These are phyloP conservation scores for Raphanus raphanistrum DNA, from an alignment of 345 rosid genomes.

Conservation along the genomic window DNA sequence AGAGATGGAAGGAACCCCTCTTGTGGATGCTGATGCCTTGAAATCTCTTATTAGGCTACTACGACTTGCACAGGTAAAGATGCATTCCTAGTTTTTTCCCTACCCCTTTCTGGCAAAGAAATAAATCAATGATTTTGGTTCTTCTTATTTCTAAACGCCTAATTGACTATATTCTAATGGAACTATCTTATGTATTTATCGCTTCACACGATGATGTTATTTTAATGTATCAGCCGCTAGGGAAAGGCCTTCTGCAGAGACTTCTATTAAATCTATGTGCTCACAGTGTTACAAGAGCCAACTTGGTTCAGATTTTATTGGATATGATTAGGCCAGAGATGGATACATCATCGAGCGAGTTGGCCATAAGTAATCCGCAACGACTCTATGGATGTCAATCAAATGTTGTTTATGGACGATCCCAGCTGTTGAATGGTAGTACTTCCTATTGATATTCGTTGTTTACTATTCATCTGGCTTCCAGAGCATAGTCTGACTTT, in stretches of 20 bases:
- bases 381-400: slow-evolving; percentile 97
- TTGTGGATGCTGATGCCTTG: slow-evolving; percentile 70
- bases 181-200: not conserved
- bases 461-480: slow-evolving; percentile 2
- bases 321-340: slow-evolving; percentile 86
- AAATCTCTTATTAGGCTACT: slow-evolving; percentile 77
- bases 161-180: slow-evolving; percentile 3
- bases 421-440: slow-evolving; percentile 82
- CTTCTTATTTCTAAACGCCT: not conserved
- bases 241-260: slow-evolving; percentile 94
- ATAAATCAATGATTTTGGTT: not conserved
- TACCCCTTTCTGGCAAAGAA: slow-evolving; percentile 2
- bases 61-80: slow-evolving; percentile 78
- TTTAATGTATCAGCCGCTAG: slow-evolving; percentile 67
- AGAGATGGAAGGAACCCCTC: slow-evolving; percentile 89
- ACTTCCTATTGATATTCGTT: not conserved
- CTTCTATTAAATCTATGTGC: slow-evolving; percentile 85
- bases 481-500: slow-evolving; percentile 15
- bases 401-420: slow-evolving; percentile 81
- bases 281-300: slow-evolving; percentile 74
- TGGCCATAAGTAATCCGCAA: slow-evolving; percentile 67
- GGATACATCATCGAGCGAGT: slow-evolving; percentile 61
- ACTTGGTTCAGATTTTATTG: slow-evolving; percentile 67
- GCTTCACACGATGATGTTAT: slow-evolving; percentile 28
- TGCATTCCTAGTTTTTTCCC: slow-evolving; percentile 14